These are phyloP conservation scores for Castanospermum australe DNA, from an alignment of 306 rosid species.

Conservation along the genomic window DNA sequence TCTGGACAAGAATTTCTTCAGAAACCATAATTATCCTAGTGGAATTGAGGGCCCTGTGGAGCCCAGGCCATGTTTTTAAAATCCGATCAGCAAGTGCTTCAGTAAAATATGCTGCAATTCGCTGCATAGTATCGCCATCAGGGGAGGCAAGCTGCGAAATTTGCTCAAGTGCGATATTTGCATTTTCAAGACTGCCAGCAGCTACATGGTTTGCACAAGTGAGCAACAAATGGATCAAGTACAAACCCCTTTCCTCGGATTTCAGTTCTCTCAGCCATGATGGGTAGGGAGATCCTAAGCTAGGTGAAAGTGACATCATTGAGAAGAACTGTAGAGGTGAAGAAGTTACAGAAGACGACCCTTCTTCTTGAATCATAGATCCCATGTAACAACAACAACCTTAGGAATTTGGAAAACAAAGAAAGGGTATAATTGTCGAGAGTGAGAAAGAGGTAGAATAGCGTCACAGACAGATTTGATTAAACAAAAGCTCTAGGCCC, in stretches of 20 bases:
- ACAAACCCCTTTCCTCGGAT: slow-evolving; percentile 84
- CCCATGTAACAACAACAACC: slow-evolving; percentile 39
- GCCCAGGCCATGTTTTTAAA: slow-evolving; percentile 82
- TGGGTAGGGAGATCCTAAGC: slow-evolving; percentile 72
- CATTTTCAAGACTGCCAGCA: slow-evolving; percentile 71
- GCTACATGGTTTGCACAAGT: slow-evolving; percentile 89
- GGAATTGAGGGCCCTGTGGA: slow-evolving; percentile 74
- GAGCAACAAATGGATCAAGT: slow-evolving; percentile 75
- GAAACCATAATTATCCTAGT: slow-evolving; percentile 60
- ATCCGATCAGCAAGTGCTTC: slow-evolving; percentile 85
- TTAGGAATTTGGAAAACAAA: slow-evolving; percentile 3
- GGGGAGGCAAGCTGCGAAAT: slow-evolving; percentile 78
- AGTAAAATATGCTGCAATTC: slow-evolving; percentile 75
- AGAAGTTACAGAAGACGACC: slow-evolving; percentile 82
- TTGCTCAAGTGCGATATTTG: slow-evolving; percentile 72
- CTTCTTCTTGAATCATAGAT: slow-evolving; percentile 82
- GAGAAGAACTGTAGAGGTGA: slow-evolving; percentile 77
- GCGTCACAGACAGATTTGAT: slow-evolving; percentile 2
- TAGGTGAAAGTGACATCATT: slow-evolving; percentile 74
- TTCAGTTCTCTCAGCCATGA: slow-evolving; percentile 81
- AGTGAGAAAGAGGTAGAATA: background rate
- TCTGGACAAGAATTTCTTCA: slow-evolving; percentile 68
- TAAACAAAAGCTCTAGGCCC: slow-evolving; percentile 2
- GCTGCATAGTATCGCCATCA: slow-evolving; percentile 87
- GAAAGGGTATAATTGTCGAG: background rate